Conservation (phyloP, 768 basidiomycete genomes). For the Coprinellus aureogranulatus region DNA sequence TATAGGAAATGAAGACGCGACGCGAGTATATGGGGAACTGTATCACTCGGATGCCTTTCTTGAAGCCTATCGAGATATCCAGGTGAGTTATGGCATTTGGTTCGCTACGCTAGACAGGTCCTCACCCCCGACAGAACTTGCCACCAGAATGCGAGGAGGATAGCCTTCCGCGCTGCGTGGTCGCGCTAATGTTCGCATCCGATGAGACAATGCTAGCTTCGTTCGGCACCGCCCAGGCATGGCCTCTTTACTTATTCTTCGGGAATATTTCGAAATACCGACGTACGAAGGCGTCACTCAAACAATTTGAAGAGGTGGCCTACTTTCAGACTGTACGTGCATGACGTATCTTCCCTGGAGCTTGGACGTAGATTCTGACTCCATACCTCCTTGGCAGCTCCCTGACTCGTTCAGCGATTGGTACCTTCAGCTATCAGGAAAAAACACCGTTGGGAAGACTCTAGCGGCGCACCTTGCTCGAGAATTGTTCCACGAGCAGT, state of each 20-base stretch:
- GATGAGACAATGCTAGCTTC: slow-evolving; percentile 15
- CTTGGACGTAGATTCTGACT: background rate
- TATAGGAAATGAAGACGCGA: slow-evolving; percentile 21
- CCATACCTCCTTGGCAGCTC: slow-evolving; percentile 14
- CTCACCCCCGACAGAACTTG: background rate
- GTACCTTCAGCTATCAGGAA: background rate
- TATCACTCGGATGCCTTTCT: slow-evolving; percentile 32
- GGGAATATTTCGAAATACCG: slow-evolving; percentile 17
- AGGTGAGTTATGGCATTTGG: slow-evolving; percentile 11
- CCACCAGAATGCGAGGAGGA: background rate
- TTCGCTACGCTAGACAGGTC: background rate
- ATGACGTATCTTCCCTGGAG: background rate
- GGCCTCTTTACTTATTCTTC: slow-evolving; percentile 18
- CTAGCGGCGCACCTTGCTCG: background rate
- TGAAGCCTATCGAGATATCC: slow-evolving; percentile 24
- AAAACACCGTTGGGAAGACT: background rate
- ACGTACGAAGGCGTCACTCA: slow-evolving; percentile 8
- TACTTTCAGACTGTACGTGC: slow-evolving; percentile 10
- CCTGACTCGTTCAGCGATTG: slow-evolving; percentile 6
- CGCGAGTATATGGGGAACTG: slow-evolving; percentile 25
- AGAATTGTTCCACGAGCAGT: slow-evolving; percentile 2
- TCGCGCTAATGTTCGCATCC: slow-evolving; percentile 24
- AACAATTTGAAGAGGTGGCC: slow-evolving; percentile 15
- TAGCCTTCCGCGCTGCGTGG: slow-evolving; percentile 4
- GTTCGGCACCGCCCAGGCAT: slow-evolving; percentile 15